Evolutionary conservation across 805 yeast species (phyloP), one percentile per base, ranked within the genome.

Genomic region (Ogataea parapolymorpha): DNA sequence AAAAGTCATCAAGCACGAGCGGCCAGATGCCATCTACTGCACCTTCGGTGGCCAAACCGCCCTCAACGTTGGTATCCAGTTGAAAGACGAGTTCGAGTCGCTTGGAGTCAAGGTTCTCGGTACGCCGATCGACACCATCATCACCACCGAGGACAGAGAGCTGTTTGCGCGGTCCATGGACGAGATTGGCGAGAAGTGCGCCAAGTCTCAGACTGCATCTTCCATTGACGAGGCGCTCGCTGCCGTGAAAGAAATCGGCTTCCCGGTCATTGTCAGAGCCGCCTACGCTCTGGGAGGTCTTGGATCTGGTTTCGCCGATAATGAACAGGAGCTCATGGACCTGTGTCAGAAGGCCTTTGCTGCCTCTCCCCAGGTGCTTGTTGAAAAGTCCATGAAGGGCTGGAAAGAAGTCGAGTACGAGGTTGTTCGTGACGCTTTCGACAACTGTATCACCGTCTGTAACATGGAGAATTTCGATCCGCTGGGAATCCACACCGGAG

Each of bases 1-100:
- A 57, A 90, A 93, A 63, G 96, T 93, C 53, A 93, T 93, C 61
- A 74, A 85, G 63, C 85, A 86, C 65, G 99, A 93, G 71, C 82
- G 86, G 55, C 99, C 99, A 22, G 99, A 93, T 64, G 95, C 97
- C 51, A 91, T 93, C 54, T 90, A 88, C 70, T 85, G 86, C 61
- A 93, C 99, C 14, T 93, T 93, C 61, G 99, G 99, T 73, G 99
- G 99, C 59, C 99, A 93, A 72, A 93, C 99, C 32, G 99, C 97
- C 28, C 75, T 93, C 58, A 82, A 85, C 57, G 99, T 93, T 45
- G 99, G 99, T 77, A 90, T 93, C 51, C 80, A 82, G 54, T 77
- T 93, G 70, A 91, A 91, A 71, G 98, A 91, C 62, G 98, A 91
- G 69, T 90, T 93, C 56, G 96, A 82, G 62, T 66, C 79, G 9